These are phyloP conservation scores for Hymenotorrendiella dingleyae DNA, from an alignment of 2,329 filamentous ascomycete species.

Conservation along the genomic window DNA sequence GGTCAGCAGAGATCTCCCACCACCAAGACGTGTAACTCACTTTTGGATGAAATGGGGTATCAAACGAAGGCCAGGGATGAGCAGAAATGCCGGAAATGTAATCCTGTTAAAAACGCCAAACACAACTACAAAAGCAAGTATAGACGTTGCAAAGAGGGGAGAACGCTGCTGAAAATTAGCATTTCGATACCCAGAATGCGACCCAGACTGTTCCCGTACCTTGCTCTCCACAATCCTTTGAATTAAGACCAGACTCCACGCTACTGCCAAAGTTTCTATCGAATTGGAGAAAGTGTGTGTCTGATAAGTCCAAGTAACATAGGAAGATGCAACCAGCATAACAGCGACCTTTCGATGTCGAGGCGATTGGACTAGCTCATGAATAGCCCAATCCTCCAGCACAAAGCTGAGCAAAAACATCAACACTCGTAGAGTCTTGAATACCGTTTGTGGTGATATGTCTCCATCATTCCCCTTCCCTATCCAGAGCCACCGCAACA, in stretches of 20 bases:
- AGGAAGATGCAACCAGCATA: conserved; percentile 85
- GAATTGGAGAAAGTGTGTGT: conserved; percentile 98
- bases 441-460: conserved; percentile 78
- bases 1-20: conserved; percentile 8
- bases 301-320: conserved; percentile 98
- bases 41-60: conserved; percentile 79
- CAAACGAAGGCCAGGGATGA: conserved; percentile 77
- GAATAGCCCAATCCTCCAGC: conserved; percentile 93
- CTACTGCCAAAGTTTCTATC: conserved; percentile 84
- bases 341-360: conserved; percentile 68
- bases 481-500: conserved; percentile 88
- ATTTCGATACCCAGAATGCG: not conserved
- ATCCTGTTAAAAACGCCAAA: conserved; percentile 94
- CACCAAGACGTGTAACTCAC: conserved; percentile 41
- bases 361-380: conserved; percentile 78
- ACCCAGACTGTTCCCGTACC: conserved; percentile 47
- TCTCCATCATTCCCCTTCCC: conserved; percentile 72
- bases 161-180: conserved; percentile 48
- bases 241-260: conserved; percentile 90
- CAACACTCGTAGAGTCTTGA: conserved; percentile 79
- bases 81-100: conserved; percentile 88
- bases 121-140: conserved; percentile 75
- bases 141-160: conserved; percentile 66
- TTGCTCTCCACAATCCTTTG: conserved; percentile 75
- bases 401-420: conserved; percentile 98